Percentiles rank a stretch among this genome's conserved stretches.
These are phyloP conservation scores for Biancaea sappan DNA, from an alignment of 306 rosid genomes.

Conservation along the genomic window DNA sequence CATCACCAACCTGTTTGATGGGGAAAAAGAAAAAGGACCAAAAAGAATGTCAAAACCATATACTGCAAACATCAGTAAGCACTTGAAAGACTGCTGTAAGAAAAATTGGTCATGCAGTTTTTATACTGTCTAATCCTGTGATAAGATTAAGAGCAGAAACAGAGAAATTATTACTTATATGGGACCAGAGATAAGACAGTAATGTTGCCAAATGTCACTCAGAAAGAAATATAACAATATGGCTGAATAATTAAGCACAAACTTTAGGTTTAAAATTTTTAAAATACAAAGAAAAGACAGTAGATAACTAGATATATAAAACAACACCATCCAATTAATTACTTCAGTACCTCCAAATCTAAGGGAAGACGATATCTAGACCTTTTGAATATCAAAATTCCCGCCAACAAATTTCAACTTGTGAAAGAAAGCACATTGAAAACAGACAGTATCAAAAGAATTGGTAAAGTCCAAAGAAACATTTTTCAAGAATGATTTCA, in stretches of 20 bases:
- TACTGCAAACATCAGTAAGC: background rate
- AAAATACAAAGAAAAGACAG: slow-evolving; percentile 22
- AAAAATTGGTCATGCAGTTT: slow-evolving; percentile 25
- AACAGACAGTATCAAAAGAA: background rate
- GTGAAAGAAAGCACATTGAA: slow-evolving; percentile 8
- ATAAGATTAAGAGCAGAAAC: slow-evolving; percentile 10
- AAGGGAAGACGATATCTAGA: slow-evolving; percentile 1
- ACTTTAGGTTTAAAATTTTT: background rate
- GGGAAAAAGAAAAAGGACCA: slow-evolving; percentile 17
- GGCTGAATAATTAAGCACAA: slow-evolving; percentile 13
- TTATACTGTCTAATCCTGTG: slow-evolving; percentile 4
- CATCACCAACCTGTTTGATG: slow-evolving; percentile 79
- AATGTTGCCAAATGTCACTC: background rate
- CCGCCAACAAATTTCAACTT: slow-evolving; percentile 7
- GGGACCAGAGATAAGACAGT: background rate
- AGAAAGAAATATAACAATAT: slow-evolving; percentile 21
- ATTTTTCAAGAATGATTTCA: slow-evolving; percentile 5
- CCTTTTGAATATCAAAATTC: slow-evolving; percentile 11
- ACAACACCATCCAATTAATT: background rate
- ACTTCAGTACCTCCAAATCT: slow-evolving; percentile 9
- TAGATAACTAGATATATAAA: slow-evolving; percentile 2
- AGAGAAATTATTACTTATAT: background rate
- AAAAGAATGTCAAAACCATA: slow-evolving; percentile 28
- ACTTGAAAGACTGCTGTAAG: slow-evolving; percentile 18
- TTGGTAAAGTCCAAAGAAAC: slow-evolving; percentile 1